Evolutionary conservation across 768 basidiomycete genomes (phyloP), one percentile per base, ranked within the genome.

Genomic region (Kwoniella europaea): DNA sequence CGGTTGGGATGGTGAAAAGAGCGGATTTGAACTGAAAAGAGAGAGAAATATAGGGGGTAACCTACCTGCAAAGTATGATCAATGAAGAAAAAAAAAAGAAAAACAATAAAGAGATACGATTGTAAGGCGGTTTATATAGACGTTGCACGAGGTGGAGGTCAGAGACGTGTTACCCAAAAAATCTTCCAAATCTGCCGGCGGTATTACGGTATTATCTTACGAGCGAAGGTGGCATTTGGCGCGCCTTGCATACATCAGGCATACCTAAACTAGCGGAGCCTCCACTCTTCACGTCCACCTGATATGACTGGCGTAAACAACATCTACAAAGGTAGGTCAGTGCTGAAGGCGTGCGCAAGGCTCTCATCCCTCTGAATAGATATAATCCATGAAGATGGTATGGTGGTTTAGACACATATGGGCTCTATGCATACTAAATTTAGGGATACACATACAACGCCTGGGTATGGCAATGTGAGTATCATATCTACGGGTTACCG

Each of bases 61-160:
- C 67, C 35, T 16, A 56, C 71, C 71, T 72, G 71, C 67, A 68
- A 62, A 72, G 71, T 68, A 72, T 68, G 55, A 29, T 72, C 71
- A 55, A 56, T 68, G 67, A 60, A 65, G 41, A 72, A 68, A 59
- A 29, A 61, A 50, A 72, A 50, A 20, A 57, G 10, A 43, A 15
- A 61, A 61, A 60, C 41, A 10, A 2, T 0, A 2, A 57, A 65
- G 35, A 53, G 63, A 57, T 65, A 56, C 62, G 20, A 56, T 6
- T n/a, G 0, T 20, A 44, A n/a, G 15, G 10, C 0, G 62, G 18
- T 54, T 57, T 70, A 55, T 70, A 70, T 70, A 63, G 20, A 59
- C 63, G 46, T 6, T 44, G 56, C 20, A 13, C 27, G 1, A 15
- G 57, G 12, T 44, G 35, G 55, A 50, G 53, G 42, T 42, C 44